phyloP scores from a whole-genome alignment of 108 stramenopile genomes.

The Cyclotella baltica region DNA sequence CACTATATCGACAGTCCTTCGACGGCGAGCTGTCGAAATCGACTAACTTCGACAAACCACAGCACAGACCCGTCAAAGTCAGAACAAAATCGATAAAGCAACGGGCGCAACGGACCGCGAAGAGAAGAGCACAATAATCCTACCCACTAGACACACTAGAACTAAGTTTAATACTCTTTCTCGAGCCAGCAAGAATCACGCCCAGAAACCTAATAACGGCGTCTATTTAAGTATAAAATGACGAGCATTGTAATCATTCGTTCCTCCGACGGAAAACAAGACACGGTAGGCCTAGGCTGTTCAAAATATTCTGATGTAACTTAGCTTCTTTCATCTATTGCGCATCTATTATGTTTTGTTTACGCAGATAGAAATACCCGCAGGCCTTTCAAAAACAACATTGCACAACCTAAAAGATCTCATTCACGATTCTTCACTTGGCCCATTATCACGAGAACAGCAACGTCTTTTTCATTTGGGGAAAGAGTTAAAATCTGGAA shows the following conservation, averaged over 20 bases:
- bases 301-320: background rate
- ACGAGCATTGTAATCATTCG: conserved; percentile 43
- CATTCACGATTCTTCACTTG: conserved; percentile 32
- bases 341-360: background rate
- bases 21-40: too few species aligned
- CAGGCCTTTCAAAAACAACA: conserved; percentile 21
- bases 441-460: conserved; percentile 35
- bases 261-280: conserved; percentile 26
- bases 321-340: background rate
- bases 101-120: too few species aligned
- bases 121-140: too few species aligned
- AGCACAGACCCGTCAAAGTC: too few species aligned
- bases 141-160: too few species aligned
- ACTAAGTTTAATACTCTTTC: too few species aligned
- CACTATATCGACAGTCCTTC: too few species aligned
- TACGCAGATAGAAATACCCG: conserved; percentile 19
- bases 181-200: too few species aligned
- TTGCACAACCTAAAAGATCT: conserved; percentile 47
- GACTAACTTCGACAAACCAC: too few species aligned
- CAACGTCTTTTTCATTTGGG: conserved; percentile 86
- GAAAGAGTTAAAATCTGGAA: conserved; percentile 72
- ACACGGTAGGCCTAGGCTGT: conserved; percentile 17
- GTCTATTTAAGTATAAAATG: too few species aligned
- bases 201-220: too few species aligned
- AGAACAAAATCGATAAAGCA: too few species aligned